Evolutionary conservation across 106 monocot species (phyloP).

Genomic region (Platanthera zijinensis): DNA sequence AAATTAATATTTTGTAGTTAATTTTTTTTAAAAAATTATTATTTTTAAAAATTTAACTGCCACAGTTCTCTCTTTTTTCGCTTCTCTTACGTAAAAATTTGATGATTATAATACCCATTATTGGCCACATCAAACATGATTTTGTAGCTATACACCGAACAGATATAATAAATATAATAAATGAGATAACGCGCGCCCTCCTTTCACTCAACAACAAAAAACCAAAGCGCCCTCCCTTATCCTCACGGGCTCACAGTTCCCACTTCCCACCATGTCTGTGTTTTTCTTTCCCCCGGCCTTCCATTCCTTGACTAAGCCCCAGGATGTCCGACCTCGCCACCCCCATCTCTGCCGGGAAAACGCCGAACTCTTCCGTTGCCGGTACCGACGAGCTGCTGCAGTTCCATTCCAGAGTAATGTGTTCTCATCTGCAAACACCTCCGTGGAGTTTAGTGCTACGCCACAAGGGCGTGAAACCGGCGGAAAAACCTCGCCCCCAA

Average conservation of each 20-base stretch:
- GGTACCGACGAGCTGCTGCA: neutral
- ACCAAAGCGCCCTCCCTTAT: neutral
- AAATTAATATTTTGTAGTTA: too few relatives aligned
- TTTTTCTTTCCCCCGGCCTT: slow-evolving; percentile 7
- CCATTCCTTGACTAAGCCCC: slow-evolving; percentile 4
- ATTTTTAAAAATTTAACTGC: too few relatives aligned
- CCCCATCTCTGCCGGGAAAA: slow-evolving; percentile 12
- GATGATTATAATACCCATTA: too few relatives aligned
- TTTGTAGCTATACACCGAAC: too few relatives aligned
- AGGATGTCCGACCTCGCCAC: neutral
- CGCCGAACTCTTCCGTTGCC: neutral
- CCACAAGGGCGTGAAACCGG: neutral
- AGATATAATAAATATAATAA: too few relatives aligned
- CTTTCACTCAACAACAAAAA: too few relatives aligned
- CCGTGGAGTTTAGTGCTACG: slow-evolving; percentile 2
- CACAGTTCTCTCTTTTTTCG: too few relatives aligned
- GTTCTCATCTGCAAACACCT: slow-evolving; percentile 14
- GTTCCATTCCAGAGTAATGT: slow-evolving; percentile 21
- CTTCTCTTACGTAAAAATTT: too few relatives aligned
- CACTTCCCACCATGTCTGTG: slow-evolving; percentile 7
- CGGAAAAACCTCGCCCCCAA: slow-evolving; percentile 24
- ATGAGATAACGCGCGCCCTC: too few relatives aligned
- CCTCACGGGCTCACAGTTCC: neutral
- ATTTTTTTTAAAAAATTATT: too few relatives aligned
- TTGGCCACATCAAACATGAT: too few relatives aligned